Conservation (phyloP, 2,329 filamentous ascomycete genomes). For the Alternaria ventricosa region DNA sequence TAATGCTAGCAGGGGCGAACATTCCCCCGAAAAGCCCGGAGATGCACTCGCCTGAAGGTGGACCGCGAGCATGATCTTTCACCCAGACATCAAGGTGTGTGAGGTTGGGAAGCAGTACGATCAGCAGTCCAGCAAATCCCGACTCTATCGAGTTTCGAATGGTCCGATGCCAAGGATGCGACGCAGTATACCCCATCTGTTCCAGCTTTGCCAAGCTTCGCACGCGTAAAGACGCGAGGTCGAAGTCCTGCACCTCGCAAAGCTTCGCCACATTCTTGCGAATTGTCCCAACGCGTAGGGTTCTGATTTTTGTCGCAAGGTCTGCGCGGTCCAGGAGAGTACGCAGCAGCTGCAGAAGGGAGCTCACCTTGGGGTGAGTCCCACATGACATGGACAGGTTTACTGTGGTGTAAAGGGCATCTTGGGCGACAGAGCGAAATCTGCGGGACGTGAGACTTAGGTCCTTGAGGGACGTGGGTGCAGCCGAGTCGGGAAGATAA, state of each 20-base stretch:
- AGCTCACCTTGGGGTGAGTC: slow-evolving; percentile 25
- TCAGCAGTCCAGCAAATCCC: slow-evolving; percentile 27
- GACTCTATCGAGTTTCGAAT: slow-evolving; percentile 32
- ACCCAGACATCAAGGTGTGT: slow-evolving; percentile 25
- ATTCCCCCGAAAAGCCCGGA: slow-evolving; percentile 27
- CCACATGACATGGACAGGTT: slow-evolving; percentile 20
- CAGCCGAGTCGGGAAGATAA: slow-evolving; percentile 18
- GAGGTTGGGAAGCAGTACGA: slow-evolving; percentile 28
- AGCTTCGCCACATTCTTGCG: slow-evolving; percentile 21
- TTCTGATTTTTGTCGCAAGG: slow-evolving; percentile 26
- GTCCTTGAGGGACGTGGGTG: slow-evolving; percentile 19
- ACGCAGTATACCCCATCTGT: slow-evolving; percentile 14
- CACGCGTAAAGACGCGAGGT: slow-evolving; percentile 16
- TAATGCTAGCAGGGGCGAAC: slow-evolving; percentile 8
- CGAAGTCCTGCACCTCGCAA: slow-evolving; percentile 20
- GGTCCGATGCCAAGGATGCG: slow-evolving; percentile 24
- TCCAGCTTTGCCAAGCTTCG: slow-evolving; percentile 14
- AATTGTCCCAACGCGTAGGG: slow-evolving; percentile 22
- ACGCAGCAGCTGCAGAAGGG: slow-evolving; percentile 26
- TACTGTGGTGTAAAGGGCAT: slow-evolving; percentile 22
- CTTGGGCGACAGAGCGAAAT: slow-evolving; percentile 24
- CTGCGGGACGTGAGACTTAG: slow-evolving; percentile 24
- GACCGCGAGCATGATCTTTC: slow-evolving; percentile 24
- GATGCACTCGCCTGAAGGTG: slow-evolving; percentile 25
- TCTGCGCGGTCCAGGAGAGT: slow-evolving; percentile 29